Evolutionary conservation across 1,284 basidiomycete genomes (phyloP).

Genomic region (Austropuccinia psidii): DNA sequence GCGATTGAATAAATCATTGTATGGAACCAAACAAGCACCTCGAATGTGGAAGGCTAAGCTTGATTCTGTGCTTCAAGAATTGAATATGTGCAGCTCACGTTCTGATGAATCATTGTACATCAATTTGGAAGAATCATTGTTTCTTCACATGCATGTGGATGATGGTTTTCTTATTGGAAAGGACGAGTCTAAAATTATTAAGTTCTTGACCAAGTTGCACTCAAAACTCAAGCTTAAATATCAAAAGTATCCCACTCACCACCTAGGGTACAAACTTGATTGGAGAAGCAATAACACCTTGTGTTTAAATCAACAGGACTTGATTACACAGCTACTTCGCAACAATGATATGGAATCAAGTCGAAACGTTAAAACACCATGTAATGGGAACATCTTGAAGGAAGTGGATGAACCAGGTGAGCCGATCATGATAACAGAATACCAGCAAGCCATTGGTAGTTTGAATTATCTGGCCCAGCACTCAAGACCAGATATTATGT

Average conservation of each 20-base stretch:
- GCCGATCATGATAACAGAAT: neutral
- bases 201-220: neutral
- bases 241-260: neutral
- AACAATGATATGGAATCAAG: too few species aligned
- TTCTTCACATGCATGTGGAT: conserved; percentile 17
- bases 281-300: neutral
- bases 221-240: neutral
- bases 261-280: neutral
- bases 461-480: neutral
- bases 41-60: neutral
- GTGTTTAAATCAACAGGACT: neutral
- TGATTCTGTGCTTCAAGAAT: neutral
- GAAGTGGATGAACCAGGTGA: too few species aligned
- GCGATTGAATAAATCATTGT: neutral
- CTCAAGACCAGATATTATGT: neutral
- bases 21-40: conserved; percentile 8
- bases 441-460: neutral
- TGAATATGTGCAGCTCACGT: neutral
- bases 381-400: too few species aligned
- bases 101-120: neutral
- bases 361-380: too few species aligned
- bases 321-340: too few species aligned
- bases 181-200: neutral
- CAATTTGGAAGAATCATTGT: neutral
- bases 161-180: neutral